Evolutionary conservation across 2,329 filamentous ascomycete species (phyloP), one percentile per base, ranked within the genome.

Genomic region (Mycosphaerelloides madeirae): DNA sequence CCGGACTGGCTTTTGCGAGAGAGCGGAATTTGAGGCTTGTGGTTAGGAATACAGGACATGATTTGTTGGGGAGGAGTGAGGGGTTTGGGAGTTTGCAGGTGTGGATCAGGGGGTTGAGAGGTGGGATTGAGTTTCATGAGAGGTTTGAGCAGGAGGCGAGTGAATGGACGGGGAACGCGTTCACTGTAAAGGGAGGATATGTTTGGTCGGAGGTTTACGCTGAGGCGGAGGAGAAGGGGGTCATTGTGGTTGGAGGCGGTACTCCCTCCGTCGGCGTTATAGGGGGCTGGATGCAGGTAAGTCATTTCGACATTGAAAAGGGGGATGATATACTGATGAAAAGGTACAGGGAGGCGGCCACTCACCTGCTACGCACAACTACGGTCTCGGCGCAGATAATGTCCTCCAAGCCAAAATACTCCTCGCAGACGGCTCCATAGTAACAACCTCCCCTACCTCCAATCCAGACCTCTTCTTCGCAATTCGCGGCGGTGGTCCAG

Each of bases 31-130:
- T 22, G 46, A 63, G 58, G 3, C 32, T 61, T 13, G 68, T 80
- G n/a, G 77, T 41, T 14, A 28, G 28, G 73, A 20, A 75, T 80
- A 40, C 78, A 80, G 53, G 68, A 69, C 22, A 78, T 80, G 76
- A 72, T 80, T 15, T 68, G 6, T 28, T 49, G 12, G 46, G 42
- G 6, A 19, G 46, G 31, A 38, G 28, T 22, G 28, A 20, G n/a
- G 46, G 43, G 2, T 46, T 28, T 8, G 34, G 38, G 9, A 38
- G 33, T 25, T 20, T 45, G 13, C 38, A 49, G 33, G 31, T 49
- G 18, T 49, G 46, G 46, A 41, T 49, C 22, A 18, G 29, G 5
- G 48, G 65, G 29, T 43, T 65, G 2, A 45, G 57, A 14, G 55
- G 52, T n/a, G 62, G 62, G 18, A 52, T 67, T 8, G 40, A 29